Evolutionary conservation across 306 rosid species (phyloP), one percentile per base, ranked within the genome.

Genomic region (Sophora flavescens): DNA sequence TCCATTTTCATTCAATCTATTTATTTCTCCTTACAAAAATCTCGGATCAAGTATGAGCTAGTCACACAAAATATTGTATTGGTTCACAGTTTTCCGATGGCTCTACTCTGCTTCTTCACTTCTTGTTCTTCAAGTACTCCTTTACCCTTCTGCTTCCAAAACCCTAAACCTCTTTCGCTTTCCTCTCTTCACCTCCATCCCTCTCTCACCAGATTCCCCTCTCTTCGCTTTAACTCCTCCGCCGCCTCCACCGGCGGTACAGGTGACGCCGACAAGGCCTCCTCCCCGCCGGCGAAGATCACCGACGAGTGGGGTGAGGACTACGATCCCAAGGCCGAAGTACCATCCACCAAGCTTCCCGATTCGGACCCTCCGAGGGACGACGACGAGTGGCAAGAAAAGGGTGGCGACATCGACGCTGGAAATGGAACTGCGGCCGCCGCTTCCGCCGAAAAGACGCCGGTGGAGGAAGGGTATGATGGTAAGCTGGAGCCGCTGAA

Each of bases 321-420:
- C 3, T 71, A 85, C 62, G 90, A 88, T 10, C 86, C 92, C 1
- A 90, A 85, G 3, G 41, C 90, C 3, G 85, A 80, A 17, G 18
- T 86, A 1, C 38, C 81, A 1, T 39, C 35, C 33, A n/a, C 91
- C 28, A 91, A 84, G 73, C 56, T 86, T 50, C 71, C 92, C 8
- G 88, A 76, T 45, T 73, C 87, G 54, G 98, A 89, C 75, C 96
- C 98, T 44, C 91, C 96, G 7, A 83, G 22, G 87, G 39, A 73
- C 44, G 98, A 92, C 9, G 99, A 95, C 61, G 97, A 95, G 57
- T 88, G 97, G 99, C 85, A 86, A 16, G 90, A 84, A 22, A 84
- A 65, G 32, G 86, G 45, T 11, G 89, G 51, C 6, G 45, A 22
- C 54, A 59, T 53, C 5, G 87, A 77, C 6, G 52, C 13, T 15